phyloP scores from a whole-genome alignment of 192 early-diverging fungal genomes.

The Coemansia sp. region DNA sequence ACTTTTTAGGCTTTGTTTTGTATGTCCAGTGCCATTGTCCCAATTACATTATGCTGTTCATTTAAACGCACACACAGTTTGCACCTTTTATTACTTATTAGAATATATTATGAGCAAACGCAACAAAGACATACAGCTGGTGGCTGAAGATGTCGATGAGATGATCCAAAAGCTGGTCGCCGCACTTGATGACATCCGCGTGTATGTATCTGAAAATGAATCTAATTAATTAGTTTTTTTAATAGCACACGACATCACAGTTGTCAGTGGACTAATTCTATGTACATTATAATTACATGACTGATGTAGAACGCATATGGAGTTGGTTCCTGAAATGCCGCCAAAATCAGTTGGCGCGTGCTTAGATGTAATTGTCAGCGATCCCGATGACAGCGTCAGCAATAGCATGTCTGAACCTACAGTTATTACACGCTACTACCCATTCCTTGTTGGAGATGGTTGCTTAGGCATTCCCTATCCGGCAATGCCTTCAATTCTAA shows the following conservation, averaged over 20 bases:
- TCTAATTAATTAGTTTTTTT: neutral
- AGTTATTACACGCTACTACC: conserved; percentile 3
- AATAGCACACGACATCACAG: too few species aligned
- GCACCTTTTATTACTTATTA: neutral
- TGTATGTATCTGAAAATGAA: conserved; percentile 22
- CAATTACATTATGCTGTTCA: neutral
- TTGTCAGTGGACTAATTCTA: neutral
- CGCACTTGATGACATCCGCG: conserved; percentile 15
- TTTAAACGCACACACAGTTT: neutral
- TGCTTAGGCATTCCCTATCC: conserved; percentile 29
- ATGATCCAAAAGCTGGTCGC: conserved; percentile 19
- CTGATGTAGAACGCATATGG: conserved; percentile 18
- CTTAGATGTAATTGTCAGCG: too few species aligned
- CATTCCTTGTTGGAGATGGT: conserved; percentile 23
- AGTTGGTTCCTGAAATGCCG: conserved; percentile 11
- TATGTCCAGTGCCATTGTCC: neutral
- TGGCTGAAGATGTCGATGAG: neutral
- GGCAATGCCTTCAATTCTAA: conserved; percentile 14
- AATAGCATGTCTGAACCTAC: neutral
- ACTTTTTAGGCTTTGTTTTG: too few species aligned
- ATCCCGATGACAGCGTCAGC: neutral
- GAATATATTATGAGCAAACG: neutral
- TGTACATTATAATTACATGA: neutral
- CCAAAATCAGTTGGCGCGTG: neutral
- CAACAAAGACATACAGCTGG: neutral